Evolutionary conservation across 129 eudicot species (phyloP), one percentile per base, ranked within the genome.

Genomic region (Flaveria robusta): DNA sequence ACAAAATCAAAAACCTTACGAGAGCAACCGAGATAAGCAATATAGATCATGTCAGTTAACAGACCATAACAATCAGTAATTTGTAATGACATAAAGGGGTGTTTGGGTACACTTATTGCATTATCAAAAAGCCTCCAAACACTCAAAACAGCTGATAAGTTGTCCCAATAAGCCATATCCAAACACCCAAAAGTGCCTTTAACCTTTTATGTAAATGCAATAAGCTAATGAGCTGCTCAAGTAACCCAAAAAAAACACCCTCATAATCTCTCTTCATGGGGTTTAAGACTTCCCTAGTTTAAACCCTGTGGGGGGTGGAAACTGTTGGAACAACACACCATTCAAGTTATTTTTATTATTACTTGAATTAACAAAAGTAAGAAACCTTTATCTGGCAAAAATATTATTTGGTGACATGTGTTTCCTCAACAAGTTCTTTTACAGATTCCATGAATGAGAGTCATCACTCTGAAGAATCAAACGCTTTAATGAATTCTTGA

Each of bases 401-500:
- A 26, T 27, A 42, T 9, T 46, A 49, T 60, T 52, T 37, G 52
- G 34, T 54, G n/a, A 79, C 63, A 59, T 70, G 27, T 31, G 71
- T 71, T 71, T 49, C 55, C 72, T 77, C 76, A 27, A 71, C 72
- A 71, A 34, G 12, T 49, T 63, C 34, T 43, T 43, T 43, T 8
- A 43, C 59, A 54, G 23, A 46, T 60, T 16, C 18, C 20, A 43
- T 46, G 51, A 51, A 72, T 9, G 2, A 15, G 13, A 8, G 49
- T 14, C 34, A 20, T 58, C 59, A 69, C 70, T 58, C 49, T 8
- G 70, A 78, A 59, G 50, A 70, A 70, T 69, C 49, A 50, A 78
- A 24, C 5, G 23, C 52, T 71, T 70, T 7, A 70, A 62, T 70
- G 76, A 78, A 71, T 8, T 39, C 31, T 10, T 39, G 68, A 39